These are phyloP conservation scores for Boletus coccyginus DNA, from an alignment of 768 basidiomycete genomes.

Conservation along the genomic window DNA sequence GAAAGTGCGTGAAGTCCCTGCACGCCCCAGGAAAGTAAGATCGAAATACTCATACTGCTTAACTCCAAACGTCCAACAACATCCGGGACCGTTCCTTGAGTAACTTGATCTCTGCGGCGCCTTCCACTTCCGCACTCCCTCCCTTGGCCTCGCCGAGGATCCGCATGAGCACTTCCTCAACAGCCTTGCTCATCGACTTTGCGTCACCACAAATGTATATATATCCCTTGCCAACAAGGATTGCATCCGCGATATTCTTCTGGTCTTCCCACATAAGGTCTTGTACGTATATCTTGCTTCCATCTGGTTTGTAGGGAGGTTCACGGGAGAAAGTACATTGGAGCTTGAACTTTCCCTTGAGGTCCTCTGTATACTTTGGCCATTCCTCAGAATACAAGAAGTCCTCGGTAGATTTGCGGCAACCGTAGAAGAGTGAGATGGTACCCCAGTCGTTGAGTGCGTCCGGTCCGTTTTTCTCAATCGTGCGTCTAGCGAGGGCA, in stretches of 20 bases:
- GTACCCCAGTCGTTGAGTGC: slow-evolving; percentile 94
- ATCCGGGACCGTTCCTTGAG: slow-evolving; percentile 92
- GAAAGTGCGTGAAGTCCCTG: background rate
- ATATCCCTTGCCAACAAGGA: slow-evolving; percentile 94
- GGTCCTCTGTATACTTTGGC: slow-evolving; percentile 81
- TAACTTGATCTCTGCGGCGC: slow-evolving; percentile 86
- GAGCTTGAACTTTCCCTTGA: slow-evolving; percentile 89
- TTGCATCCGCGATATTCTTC: slow-evolving; percentile 79
- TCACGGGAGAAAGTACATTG: slow-evolving; percentile 91
- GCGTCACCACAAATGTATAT: slow-evolving; percentile 97
- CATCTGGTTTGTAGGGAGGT: slow-evolving; percentile 79
- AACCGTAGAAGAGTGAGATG: slow-evolving; percentile 95
- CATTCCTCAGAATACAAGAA: slow-evolving; percentile 96
- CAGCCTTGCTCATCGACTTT: slow-evolving; percentile 92
- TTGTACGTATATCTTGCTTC: slow-evolving; percentile 98
- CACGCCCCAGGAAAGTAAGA: background rate
- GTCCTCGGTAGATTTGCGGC: slow-evolving; percentile 84
- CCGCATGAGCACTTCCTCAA: slow-evolving; percentile 82
- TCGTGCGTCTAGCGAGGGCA: slow-evolving; percentile 88
- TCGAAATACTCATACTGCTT: slow-evolving; percentile 17
- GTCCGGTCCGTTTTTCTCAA: slow-evolving; percentile 93
- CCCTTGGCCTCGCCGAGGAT: slow-evolving; percentile 94
- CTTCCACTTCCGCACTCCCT: slow-evolving; percentile 83
- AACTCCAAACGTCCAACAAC: slow-evolving; percentile 90
- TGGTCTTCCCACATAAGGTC: slow-evolving; percentile 90